Evolutionary conservation across 768 basidiomycete genomes (phyloP), one percentile per base, ranked within the genome.

Genomic region (Neoboletus magnificus): DNA sequence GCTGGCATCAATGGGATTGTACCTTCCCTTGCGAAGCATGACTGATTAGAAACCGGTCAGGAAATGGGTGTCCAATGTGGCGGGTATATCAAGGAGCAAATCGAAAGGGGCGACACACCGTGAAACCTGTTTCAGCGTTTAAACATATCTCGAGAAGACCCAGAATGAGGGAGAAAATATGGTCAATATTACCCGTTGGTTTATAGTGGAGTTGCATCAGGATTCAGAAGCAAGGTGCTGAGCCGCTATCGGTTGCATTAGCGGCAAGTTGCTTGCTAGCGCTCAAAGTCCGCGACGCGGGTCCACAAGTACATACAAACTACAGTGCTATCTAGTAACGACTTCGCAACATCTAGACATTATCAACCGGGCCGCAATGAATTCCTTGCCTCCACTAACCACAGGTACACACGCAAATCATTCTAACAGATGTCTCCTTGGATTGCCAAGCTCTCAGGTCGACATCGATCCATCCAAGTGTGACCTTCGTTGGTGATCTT

Each of bases 391-490:
- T 33, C 59, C 61, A 5, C 60, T 87, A 36, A 66, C 72, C 23
- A 77, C 77, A 11, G 66, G 72, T 20, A 79, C 79, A 10, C 91
- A 93, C 65, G 81, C 81, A 44, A 71, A 74, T 13, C 89, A 91
- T 66, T 85, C 81, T 55, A 79, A 77, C 52, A 79, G 89, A 50
- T 92, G 87, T 66, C 70, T 94, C 22, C 74, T 77, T 20, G 87
- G 84, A 20, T 76, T 97, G 11, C 92, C 92, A 1, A 74, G 76
- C 8, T 80, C 82, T 25, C 85, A 89, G 61, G 80, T 81, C 44
- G 82, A 86, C 42, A 67, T 83, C 46, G 93, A 96, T 73, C 75
- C 83, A 29, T 87, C 86, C 48, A 81, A 89, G 92, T 89, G 54
- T 63, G 72, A 53, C 41, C 20, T 62, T 60, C 54, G 44, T 51